phyloP scores from a whole-genome alignment of 2,329 filamentous ascomycete genomes.

The Leptographium radiaticola region DNA sequence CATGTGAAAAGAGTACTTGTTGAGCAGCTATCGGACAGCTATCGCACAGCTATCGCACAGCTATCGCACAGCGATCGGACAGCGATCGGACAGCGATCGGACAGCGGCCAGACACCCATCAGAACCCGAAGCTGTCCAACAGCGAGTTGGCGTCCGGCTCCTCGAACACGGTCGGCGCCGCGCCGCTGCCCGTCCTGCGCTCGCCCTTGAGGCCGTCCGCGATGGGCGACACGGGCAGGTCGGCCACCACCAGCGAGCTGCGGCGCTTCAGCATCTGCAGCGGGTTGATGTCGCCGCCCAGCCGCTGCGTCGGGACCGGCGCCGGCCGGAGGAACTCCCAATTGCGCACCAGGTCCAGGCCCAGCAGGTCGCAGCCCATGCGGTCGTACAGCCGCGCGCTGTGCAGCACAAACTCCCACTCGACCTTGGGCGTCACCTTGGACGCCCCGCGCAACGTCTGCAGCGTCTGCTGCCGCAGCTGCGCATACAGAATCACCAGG shows the following conservation, averaged over 20 bases:
- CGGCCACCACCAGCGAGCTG: conserved; percentile 69
- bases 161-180: conserved; percentile 65
- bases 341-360: conserved; percentile 68
- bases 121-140: conserved; percentile 90
- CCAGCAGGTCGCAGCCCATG: conserved; percentile 88
- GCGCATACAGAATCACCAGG: conserved; percentile 72
- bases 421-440: conserved; percentile 62
- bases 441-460: conserved; percentile 79
- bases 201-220: conserved; percentile 21
- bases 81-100: too few relatives aligned
- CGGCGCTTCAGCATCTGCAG: conserved; percentile 55
- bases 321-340: conserved; percentile 63
- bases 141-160: conserved; percentile 86
- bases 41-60: too few relatives aligned
- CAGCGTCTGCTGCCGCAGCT: conserved; percentile 67
- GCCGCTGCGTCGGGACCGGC: conserved; percentile 17
- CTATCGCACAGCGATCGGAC: too few relatives aligned
- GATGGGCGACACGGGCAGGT: conserved; percentile 39
- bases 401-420: conserved; percentile 83
- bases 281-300: conserved; percentile 45
- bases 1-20: too few relatives aligned
- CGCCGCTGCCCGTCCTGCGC: conserved; percentile 26
- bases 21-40: too few relatives aligned
- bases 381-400: conserved; percentile 74
- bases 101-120: background rate